phyloP scores from a whole-genome alignment of 805 yeast genomes.

The Lachancea waltii region DNA sequence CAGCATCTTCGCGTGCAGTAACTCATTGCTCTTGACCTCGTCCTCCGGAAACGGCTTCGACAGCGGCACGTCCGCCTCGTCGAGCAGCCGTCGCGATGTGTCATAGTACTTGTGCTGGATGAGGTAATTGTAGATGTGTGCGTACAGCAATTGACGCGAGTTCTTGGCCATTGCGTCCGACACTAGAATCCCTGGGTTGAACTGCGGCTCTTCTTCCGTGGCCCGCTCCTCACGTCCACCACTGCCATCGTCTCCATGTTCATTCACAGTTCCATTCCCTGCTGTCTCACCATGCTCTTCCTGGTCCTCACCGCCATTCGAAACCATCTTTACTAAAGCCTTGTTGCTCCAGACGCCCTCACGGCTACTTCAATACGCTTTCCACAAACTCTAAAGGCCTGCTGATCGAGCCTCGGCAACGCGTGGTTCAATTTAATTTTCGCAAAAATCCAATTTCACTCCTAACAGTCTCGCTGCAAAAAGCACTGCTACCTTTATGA shows the following conservation, averaged over 20 bases:
- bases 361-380: not conserved
- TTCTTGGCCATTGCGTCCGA: conserved; percentile 43
- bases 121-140: conserved; percentile 47
- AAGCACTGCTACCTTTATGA: no score
- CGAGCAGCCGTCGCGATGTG: conserved; percentile 43
- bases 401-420: not conserved
- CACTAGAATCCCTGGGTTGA: conserved; percentile 24
- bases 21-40: conserved; percentile 15
- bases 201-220: conserved; percentile 2
- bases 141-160: conserved; percentile 44
- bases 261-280: not conserved
- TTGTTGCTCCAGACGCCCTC: not conserved
- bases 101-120: conserved; percentile 42
- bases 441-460: no score
- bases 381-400: not conserved
- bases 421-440: no score
- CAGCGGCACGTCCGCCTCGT: conserved; percentile 41
- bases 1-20: conserved; percentile 35
- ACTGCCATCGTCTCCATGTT: not conserved
- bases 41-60: conserved; percentile 13
- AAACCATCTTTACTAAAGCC: not conserved
- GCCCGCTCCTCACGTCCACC: not conserved
- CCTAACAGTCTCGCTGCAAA: no score
- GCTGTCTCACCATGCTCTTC: no score
- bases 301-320: not conserved